Percentiles rank a stretch among this genome's conserved stretches.
These are phyloP conservation scores for Passalora sequoiae DNA, from an alignment of 2,329 filamentous ascomycete species.

Conservation along the genomic window DNA sequence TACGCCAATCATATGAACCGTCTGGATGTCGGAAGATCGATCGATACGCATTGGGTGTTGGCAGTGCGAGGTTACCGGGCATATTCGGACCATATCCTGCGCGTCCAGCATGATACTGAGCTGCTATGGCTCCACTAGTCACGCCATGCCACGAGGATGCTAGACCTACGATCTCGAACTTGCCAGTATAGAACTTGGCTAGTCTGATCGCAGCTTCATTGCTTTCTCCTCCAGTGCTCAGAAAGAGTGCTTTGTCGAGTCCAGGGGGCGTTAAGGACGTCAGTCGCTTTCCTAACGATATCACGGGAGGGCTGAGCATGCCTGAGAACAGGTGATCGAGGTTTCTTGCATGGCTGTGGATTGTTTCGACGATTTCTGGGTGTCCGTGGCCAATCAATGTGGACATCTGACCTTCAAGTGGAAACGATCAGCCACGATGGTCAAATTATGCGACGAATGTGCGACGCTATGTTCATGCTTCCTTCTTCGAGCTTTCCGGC, in stretches of 20 bases:
- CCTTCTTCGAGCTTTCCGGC: no score
- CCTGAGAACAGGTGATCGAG: conserved; percentile 57
- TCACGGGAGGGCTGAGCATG: conserved; percentile 55
- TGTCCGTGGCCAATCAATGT: not conserved
- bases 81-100: conserved; percentile 45
- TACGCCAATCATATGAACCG: conserved; percentile 60
- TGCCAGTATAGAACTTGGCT: conserved; percentile 59
- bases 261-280: conserved; percentile 45
- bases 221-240: conserved; percentile 52
- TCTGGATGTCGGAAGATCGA: conserved; percentile 57
- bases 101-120: conserved; percentile 52
- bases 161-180: conserved; percentile 60
- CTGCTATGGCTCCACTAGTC: conserved; percentile 49
- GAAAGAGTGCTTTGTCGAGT: conserved; percentile 54
- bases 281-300: conserved; percentile 51
- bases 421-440: no score
- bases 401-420: conserved; percentile 2
- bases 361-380: not conserved
- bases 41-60: conserved; percentile 57
- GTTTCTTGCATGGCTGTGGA: conserved; percentile 24
- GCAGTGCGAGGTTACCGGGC: conserved; percentile 55
- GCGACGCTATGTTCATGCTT: no score
- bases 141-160: conserved; percentile 58
- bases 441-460: no score
- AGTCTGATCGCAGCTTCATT: conserved; percentile 60